These are phyloP conservation scores for Dryas octopetala DNA, from an alignment of 306 rosid species.

Conservation along the genomic window DNA sequence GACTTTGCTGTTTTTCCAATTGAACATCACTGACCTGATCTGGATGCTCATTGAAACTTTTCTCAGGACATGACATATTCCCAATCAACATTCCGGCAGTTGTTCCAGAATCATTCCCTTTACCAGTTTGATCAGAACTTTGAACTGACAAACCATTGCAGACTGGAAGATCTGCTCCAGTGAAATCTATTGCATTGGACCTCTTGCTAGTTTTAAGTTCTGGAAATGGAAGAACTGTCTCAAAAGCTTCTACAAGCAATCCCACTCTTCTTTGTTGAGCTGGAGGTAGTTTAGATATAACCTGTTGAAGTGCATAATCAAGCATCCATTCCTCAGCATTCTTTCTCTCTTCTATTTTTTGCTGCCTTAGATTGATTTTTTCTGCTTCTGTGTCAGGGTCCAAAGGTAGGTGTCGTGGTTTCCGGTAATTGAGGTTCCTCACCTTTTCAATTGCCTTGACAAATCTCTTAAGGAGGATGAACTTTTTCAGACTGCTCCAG, in stretches of 20 bases:
- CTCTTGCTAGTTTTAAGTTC: constrained; percentile 36
- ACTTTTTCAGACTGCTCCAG: constrained; percentile 79
- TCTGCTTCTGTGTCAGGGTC: constrained; percentile 50
- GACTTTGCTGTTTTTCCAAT: constrained; percentile 24
- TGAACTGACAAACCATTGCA: constrained; percentile 21
- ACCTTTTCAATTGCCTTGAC: constrained; percentile 85
- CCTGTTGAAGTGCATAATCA: constrained; percentile 80
- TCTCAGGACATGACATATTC: constrained; percentile 25
- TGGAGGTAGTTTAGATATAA: constrained; percentile 71
- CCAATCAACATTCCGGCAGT: constrained; percentile 27
- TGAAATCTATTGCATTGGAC: constrained; percentile 26
- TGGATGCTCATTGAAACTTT: constrained; percentile 19
- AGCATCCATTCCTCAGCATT: constrained; percentile 91
- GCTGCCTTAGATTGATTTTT: constrained; percentile 58
- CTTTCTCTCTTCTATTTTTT: constrained; percentile 47
- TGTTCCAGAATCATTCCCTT: constrained; percentile 21
- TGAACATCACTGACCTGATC: constrained; percentile 24
- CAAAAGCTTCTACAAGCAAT: constrained; percentile 78
- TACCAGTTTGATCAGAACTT: constrained; percentile 27
- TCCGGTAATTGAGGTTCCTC: constrained; percentile 40
- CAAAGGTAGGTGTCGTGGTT: constrained; percentile 38
- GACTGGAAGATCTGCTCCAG: constrained; percentile 39
- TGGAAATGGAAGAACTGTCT: constrained; percentile 60
- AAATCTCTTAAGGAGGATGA: constrained; percentile 71
- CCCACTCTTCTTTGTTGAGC: constrained; percentile 74